Evolutionary conservation across 1,139 yeast genomes (phyloP).

Genomic region (Geotrichum aggregatum): DNA sequence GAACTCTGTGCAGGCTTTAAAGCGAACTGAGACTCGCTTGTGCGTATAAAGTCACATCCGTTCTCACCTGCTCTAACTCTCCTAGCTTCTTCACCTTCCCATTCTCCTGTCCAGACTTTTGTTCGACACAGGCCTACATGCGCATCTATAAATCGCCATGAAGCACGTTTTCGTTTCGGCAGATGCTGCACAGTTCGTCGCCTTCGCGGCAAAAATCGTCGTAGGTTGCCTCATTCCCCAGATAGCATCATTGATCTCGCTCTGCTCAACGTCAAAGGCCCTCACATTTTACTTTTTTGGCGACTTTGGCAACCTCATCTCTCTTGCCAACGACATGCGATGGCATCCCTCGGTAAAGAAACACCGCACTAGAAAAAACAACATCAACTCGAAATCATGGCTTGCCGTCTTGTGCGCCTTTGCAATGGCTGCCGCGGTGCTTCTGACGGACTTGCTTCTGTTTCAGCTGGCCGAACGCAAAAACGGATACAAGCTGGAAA

Average conservation of each 20-base stretch:
- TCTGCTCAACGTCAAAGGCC: constrained; percentile 6
- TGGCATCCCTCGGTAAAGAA: constrained; percentile 3
- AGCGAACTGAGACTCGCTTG: too few relatives aligned
- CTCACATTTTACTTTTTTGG: constrained; percentile 7
- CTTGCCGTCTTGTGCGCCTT: neutral
- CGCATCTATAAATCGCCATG: neutral
- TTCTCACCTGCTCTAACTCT: too few relatives aligned
- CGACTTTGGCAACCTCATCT: constrained; percentile 2
- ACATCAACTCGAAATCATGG: neutral
- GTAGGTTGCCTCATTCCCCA: constrained; percentile 4
- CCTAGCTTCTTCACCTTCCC: too few relatives aligned
- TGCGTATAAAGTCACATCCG: too few relatives aligned
- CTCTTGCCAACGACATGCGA: constrained; percentile 1
- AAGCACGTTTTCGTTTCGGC: constrained; percentile 3
- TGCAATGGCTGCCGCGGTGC: neutral
- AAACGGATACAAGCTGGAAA: neutral
- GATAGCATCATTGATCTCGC: neutral
- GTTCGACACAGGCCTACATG: too few relatives aligned
- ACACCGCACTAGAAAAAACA: neutral
- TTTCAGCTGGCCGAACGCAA: constrained; percentile 2
- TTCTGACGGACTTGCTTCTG: constrained; percentile 1
- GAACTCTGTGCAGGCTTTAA: too few relatives aligned
- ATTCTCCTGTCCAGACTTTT: too few relatives aligned
- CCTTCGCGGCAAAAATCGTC: constrained; percentile 6
- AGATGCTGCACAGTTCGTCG: constrained; percentile 5